Evolutionary conservation across 495 filamentous ascomycete species (phyloP).

Genomic region (Tuber umbilicatum): DNA sequence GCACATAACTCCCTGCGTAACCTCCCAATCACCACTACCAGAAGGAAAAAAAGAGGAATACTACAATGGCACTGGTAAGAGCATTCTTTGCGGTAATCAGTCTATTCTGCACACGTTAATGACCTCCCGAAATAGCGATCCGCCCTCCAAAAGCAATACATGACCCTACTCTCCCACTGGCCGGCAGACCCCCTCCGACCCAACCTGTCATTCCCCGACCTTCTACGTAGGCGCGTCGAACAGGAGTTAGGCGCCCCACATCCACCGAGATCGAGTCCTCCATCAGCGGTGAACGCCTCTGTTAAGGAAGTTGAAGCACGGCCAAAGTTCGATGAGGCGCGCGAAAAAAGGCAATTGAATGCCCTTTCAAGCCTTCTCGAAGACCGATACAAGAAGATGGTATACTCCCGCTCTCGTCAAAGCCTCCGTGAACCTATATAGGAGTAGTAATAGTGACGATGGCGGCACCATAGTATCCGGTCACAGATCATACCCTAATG

Average conservation of each 20-base stretch:
- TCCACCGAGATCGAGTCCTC: neutral
- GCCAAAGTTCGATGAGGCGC: conserved; percentile 25
- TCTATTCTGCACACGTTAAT: neutral
- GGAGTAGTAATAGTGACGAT: conserved; percentile 4
- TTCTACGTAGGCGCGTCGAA: conserved; percentile 19
- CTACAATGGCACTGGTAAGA: conserved; percentile 1
- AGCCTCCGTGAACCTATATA: conserved; percentile 36
- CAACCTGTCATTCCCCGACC: conserved; percentile 23
- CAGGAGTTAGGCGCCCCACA: conserved; percentile 19
- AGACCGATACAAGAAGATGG: conserved; percentile 33
- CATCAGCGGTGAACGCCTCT: conserved; percentile 41
- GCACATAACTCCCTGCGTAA: neutral
- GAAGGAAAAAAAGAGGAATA: neutral
- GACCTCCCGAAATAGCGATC: neutral
- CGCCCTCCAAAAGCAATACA: conserved; percentile 22
- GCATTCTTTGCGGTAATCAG: neutral
- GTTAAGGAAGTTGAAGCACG: conserved; percentile 35
- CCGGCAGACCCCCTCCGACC: conserved; percentile 37
- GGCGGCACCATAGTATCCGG: conserved; percentile 29
- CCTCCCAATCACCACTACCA: neutral
- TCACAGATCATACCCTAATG: conserved; percentile 31
- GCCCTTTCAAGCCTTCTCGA: conserved; percentile 29
- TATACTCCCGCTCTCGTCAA: conserved; percentile 8
- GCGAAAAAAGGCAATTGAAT: conserved; percentile 28
- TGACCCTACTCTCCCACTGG: conserved; percentile 30